Percentiles rank a stretch among this genome's conserved stretches.
These are phyloP conservation scores for Mycena leptocephala DNA, from an alignment of 768 basidiomycete species.

Conservation along the genomic window DNA sequence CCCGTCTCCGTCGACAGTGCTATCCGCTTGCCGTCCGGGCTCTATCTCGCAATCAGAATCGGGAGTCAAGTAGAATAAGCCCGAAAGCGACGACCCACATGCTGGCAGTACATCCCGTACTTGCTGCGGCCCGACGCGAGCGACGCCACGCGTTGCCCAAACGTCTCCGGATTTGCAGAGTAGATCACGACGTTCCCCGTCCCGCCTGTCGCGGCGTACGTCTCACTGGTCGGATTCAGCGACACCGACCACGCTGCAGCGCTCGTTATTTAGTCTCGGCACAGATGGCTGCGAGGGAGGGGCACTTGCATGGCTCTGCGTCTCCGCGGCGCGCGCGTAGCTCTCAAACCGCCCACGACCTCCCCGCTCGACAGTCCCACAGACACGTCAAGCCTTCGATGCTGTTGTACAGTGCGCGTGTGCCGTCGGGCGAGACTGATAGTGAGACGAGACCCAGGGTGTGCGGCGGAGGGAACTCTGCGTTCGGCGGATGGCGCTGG, in stretches of 20 bases:
- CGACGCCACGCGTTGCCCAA: slow-evolving; percentile 74
- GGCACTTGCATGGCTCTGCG: slow-evolving; percentile 78
- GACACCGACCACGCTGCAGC: slow-evolving; percentile 87
- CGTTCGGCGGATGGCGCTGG: slow-evolving; percentile 68
- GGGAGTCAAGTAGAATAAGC: not conserved
- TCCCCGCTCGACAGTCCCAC: slow-evolving; percentile 80
- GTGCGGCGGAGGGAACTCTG: slow-evolving; percentile 76
- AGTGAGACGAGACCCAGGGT: slow-evolving; percentile 90
- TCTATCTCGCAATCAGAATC: slow-evolving; percentile 61
- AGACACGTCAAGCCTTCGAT: slow-evolving; percentile 88
- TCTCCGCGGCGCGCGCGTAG: slow-evolving; percentile 73
- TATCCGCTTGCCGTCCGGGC: slow-evolving; percentile 88
- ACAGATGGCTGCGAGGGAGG: not conserved
- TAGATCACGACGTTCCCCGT: slow-evolving; percentile 82
- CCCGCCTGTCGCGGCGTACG: slow-evolving; percentile 82
- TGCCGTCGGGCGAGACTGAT: slow-evolving; percentile 79
- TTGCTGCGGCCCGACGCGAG: slow-evolving; percentile 80
- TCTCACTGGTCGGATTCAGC: slow-evolving; percentile 80
- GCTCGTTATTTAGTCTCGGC: not conserved
- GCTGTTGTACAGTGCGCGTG: slow-evolving; percentile 81
- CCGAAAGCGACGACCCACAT: slow-evolving; percentile 63
- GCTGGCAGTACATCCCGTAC: slow-evolving; percentile 82
- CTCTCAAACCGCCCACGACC: slow-evolving; percentile 82
- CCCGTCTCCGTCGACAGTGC: slow-evolving; percentile 90
- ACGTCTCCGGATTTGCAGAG: slow-evolving; percentile 77